These are phyloP conservation scores for Monosporascus sp. DNA, from an alignment of 2,329 filamentous ascomycete genomes.

Conservation along the genomic window DNA sequence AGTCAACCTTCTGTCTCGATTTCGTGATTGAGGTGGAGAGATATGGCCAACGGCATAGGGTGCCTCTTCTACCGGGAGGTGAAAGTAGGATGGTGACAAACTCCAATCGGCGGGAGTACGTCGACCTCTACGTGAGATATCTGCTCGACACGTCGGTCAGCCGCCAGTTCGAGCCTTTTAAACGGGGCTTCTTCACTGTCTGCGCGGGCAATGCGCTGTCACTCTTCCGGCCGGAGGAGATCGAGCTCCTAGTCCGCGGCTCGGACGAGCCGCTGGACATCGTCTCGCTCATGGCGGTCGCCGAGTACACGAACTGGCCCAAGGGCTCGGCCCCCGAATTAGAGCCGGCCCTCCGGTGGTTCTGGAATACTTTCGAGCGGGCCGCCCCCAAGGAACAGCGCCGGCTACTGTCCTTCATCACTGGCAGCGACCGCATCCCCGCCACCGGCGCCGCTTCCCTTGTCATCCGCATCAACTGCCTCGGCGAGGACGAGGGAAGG, in stretches of 20 bases:
- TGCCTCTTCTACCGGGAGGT: constrained; percentile 70
- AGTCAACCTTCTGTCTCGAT: constrained; percentile 73
- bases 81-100: constrained; percentile 76
- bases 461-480: constrained; percentile 68
- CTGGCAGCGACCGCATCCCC: constrained; percentile 84
- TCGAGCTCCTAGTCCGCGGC: constrained; percentile 79
- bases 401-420: constrained; percentile 79
- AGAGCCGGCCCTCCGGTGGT: constrained; percentile 73
- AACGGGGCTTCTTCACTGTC: constrained; percentile 87
- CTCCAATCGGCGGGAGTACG: constrained; percentile 76
- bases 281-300: constrained; percentile 66
- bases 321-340: constrained; percentile 38
- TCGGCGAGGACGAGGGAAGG: constrained; percentile 67
- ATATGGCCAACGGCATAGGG: constrained; percentile 62
- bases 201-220: constrained; percentile 84
- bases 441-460: constrained; percentile 78
- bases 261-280: constrained; percentile 83
- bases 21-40: constrained; percentile 74
- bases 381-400: constrained; percentile 65
- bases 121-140: constrained; percentile 77
- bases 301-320: constrained; percentile 78
- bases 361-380: constrained; percentile 75
- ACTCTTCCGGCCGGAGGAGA: constrained; percentile 85
- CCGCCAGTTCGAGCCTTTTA: constrained; percentile 89
- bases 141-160: constrained; percentile 72